Percentiles rank a stretch among this genome's conserved stretches.
These are phyloP conservation scores for Pichia norvegensis DNA, from an alignment of 1,139 yeast species.

Conservation along the genomic window DNA sequence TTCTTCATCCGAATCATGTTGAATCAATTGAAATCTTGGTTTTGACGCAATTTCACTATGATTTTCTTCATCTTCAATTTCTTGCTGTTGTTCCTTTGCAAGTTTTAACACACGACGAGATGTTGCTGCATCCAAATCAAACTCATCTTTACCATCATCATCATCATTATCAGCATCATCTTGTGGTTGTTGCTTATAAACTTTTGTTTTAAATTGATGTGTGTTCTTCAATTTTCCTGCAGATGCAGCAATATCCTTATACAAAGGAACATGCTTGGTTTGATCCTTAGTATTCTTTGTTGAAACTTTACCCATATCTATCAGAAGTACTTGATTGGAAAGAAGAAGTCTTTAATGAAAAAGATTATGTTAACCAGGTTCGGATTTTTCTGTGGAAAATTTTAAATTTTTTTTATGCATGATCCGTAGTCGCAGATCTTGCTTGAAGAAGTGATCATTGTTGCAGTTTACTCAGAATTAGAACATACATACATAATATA, in stretches of 20 bases:
- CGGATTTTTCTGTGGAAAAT: background rate
- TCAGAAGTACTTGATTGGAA: background rate
- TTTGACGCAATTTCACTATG: constrained; percentile 25
- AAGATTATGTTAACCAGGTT: too few relatives aligned
- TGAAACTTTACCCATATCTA: constrained; percentile 55
- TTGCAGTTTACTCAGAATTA: too few relatives aligned
- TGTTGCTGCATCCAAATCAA: constrained; percentile 68
- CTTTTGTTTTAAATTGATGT: constrained; percentile 27
- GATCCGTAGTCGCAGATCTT: too few relatives aligned
- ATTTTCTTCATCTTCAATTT: constrained; percentile 59
- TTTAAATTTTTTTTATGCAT: too few relatives aligned
- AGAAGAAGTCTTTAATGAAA: background rate
- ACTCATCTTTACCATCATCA: constrained; percentile 48
- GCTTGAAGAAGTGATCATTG: too few relatives aligned
- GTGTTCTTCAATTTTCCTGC: constrained; percentile 55
- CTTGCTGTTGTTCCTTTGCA: constrained; percentile 90
- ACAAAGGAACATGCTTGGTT: constrained; percentile 69
- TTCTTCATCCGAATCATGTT: constrained; percentile 22
- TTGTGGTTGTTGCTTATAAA: constrained; percentile 9
- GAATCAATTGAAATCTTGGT: constrained; percentile 26
- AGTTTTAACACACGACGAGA: constrained; percentile 81
- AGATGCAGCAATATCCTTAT: constrained; percentile 64
- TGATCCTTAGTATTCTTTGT: constrained; percentile 43
- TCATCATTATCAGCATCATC: constrained; percentile 21
- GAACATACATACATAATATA: too few relatives aligned